phyloP scores from a whole-genome alignment of 768 basidiomycete genomes.

The Suillus clintonianus region DNA sequence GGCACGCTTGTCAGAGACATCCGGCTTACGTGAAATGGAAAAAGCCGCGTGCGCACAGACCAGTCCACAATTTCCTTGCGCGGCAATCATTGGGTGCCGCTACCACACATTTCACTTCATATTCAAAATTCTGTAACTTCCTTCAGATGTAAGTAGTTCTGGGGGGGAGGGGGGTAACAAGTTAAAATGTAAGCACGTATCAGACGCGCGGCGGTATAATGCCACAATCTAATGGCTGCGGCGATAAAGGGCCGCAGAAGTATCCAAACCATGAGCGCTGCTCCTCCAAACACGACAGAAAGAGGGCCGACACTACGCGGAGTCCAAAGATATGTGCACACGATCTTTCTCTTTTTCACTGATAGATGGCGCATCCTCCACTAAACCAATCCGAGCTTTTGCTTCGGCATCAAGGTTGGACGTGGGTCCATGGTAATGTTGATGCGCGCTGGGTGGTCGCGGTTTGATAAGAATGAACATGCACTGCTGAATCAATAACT shows the following conservation, averaged over 20 bases:
- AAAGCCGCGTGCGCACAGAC: too few relatives aligned
- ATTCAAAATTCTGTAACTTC: neutral
- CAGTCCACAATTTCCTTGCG: neutral
- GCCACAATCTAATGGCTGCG: neutral
- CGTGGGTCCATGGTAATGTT: constrained; percentile 56
- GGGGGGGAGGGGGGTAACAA: too few relatives aligned
- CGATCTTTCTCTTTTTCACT: neutral
- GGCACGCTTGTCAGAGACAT: neutral
- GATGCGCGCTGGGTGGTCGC: constrained; percentile 42
- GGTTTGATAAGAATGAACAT: neutral
- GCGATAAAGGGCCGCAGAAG: neutral
- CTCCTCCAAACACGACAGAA: neutral
- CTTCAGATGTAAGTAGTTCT: neutral
- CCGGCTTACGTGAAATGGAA: neutral
- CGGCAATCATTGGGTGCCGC: neutral
- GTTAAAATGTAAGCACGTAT: neutral
- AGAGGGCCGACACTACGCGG: neutral
- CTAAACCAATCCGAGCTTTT: constrained; percentile 2
- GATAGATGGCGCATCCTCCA: neutral
- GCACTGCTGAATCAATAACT: neutral
- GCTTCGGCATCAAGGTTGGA: constrained; percentile 41
- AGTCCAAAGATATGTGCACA: neutral
- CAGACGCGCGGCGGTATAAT: neutral
- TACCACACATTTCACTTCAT: neutral
- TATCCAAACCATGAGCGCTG: neutral